These are phyloP conservation scores for Pyrenophora graminea DNA, from an alignment of 2,329 filamentous ascomycete species.

Conservation along the genomic window DNA sequence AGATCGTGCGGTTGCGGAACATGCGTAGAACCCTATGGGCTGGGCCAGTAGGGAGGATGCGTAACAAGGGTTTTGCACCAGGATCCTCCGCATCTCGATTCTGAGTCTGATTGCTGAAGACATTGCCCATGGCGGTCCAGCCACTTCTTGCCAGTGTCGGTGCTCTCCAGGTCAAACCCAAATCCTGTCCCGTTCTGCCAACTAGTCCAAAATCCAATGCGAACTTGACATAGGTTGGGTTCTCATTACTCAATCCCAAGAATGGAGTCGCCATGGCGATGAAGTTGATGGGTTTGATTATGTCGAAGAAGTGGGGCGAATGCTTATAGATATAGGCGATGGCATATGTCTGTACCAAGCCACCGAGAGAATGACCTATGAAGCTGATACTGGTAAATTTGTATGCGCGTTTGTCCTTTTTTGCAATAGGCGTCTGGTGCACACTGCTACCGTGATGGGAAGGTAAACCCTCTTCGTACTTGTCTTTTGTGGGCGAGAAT, in stretches of 20 bases:
- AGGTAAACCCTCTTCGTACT: slow-evolving; percentile 54
- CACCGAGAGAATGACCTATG: slow-evolving; percentile 87
- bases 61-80: slow-evolving; percentile 83
- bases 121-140: slow-evolving; percentile 85
- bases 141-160: slow-evolving; percentile 83
- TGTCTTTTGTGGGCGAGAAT: slow-evolving; percentile 50
- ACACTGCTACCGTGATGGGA: slow-evolving; percentile 66
- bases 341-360: slow-evolving; percentile 88
- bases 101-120: slow-evolving; percentile 67
- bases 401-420: slow-evolving; percentile 64
- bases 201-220: slow-evolving; percentile 95
- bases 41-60: slow-evolving; percentile 88
- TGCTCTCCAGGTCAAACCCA: slow-evolving; percentile 91
- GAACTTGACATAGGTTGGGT: slow-evolving; percentile 95
- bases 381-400: slow-evolving; percentile 94
- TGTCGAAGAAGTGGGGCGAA: slow-evolving; percentile 84
- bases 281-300: slow-evolving; percentile 88
- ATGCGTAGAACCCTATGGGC: slow-evolving; percentile 84
- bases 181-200: slow-evolving; percentile 91
- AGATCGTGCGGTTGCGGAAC: slow-evolving; percentile 88
- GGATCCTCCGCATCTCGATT: slow-evolving; percentile 66
- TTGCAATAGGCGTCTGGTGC: slow-evolving; percentile 53
- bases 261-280: slow-evolving; percentile 86
- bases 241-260: slow-evolving; percentile 92
- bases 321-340: slow-evolving; percentile 97